Evolutionary conservation across 768 basidiomycete genomes (phyloP).

Genomic region (Boletus rubroflammeus): DNA sequence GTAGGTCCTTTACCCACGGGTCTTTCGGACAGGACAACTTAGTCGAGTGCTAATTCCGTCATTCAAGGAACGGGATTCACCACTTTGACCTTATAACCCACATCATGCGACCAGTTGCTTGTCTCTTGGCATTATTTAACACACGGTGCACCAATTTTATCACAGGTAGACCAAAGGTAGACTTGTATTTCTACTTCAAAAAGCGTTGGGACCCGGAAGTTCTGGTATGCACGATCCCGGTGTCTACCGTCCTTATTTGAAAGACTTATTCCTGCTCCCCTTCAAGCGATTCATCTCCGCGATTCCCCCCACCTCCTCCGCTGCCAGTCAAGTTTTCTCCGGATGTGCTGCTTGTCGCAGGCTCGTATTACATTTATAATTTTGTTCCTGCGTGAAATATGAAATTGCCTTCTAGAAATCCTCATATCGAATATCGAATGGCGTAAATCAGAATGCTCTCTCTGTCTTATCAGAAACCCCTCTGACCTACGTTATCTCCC

Average conservation of each 20-base stretch:
- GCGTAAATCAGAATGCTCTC: not conserved
- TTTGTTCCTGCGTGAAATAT: not conserved
- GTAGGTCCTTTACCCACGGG: conserved; percentile 20
- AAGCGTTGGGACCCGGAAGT: not conserved
- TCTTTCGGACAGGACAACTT: not conserved
- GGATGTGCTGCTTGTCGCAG: not conserved
- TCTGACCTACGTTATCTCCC: not conserved
- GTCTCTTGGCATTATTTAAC: conserved; percentile 3
- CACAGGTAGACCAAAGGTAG: not conserved
- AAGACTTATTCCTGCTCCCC: not conserved
- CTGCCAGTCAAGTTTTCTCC: not conserved
- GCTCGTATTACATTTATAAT: not conserved
- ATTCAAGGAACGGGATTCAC: conserved; percentile 1
- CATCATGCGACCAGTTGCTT: conserved; percentile 8
- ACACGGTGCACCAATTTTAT: not conserved
- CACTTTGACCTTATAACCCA: conserved; percentile 1
- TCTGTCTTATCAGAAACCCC: not conserved
- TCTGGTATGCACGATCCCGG: not conserved
- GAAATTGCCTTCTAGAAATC: not conserved
- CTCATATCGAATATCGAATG: not conserved
- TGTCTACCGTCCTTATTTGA: not conserved
- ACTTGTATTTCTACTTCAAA: not conserved
- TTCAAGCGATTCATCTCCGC: conserved; percentile 2
- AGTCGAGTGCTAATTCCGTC: not conserved
- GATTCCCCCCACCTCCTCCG: too few relatives aligned